Evolutionary conservation across 345 rosid genomes (phyloP).

Genomic region (Lumnitzera littorea): DNA sequence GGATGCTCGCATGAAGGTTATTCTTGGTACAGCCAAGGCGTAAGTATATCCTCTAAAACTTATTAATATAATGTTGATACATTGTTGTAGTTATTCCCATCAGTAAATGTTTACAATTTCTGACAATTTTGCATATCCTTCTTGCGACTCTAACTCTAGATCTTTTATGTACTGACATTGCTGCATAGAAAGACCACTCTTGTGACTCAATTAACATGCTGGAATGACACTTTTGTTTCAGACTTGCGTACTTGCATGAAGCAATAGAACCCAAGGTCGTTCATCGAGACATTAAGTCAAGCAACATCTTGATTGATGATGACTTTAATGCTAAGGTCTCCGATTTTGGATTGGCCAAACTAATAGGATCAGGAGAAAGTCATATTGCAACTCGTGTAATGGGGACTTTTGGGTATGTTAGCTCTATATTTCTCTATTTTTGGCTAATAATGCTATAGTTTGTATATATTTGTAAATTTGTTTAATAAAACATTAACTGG

Average conservation of each 20-base stretch:
- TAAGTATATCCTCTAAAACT: conserved; percentile 34
- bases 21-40: conserved; percentile 79
- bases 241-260: conserved; percentile 97
- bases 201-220: too few relatives aligned
- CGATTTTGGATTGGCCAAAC: conserved; percentile 97
- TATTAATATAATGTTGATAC: not conserved
- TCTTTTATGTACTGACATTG: too few relatives aligned
- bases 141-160: too few relatives aligned
- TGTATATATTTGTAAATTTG: conserved; percentile 8
- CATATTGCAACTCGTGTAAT: conserved; percentile 94
- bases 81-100: not conserved
- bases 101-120: not conserved
- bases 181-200: too few relatives aligned
- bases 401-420: conserved; percentile 94
- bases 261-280: conserved; percentile 97
- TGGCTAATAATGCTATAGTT: conserved; percentile 4
- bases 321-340: conserved; percentile 87
- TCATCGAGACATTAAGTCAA: conserved; percentile 92
- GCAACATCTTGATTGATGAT: conserved; percentile 87
- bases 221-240: conserved; percentile 19
- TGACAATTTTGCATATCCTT: not conserved
- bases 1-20: conserved; percentile 83
- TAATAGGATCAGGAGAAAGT: conserved; percentile 80
- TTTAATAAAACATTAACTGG: not conserved
- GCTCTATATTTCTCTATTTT: conserved; percentile 2